phyloP scores from a whole-genome alignment of 2,329 filamentous ascomycete species.

The Fulvia fulva region DNA sequence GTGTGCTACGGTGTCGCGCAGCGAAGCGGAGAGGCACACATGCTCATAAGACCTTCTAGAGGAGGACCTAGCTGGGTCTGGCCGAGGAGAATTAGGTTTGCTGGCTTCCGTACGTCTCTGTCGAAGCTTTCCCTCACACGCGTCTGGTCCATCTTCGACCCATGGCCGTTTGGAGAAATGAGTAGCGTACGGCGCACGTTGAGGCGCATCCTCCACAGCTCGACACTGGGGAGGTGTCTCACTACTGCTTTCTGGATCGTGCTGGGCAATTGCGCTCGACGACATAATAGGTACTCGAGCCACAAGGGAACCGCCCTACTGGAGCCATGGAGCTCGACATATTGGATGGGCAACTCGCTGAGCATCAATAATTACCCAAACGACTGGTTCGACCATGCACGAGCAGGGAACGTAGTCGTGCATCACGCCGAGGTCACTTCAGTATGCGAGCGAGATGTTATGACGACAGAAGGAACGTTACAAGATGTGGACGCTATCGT shows the following conservation, averaged over 20 bases:
- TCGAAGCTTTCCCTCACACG: conserved; percentile 64
- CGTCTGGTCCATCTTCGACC: conserved; percentile 66
- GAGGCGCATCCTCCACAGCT: conserved; percentile 54
- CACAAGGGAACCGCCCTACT: conserved; percentile 1
- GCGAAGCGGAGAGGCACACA: conserved; percentile 48
- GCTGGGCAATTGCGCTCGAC: conserved; percentile 35
- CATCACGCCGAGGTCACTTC: conserved; percentile 6
- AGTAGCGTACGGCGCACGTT: conserved; percentile 52
- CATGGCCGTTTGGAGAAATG: conserved; percentile 63
- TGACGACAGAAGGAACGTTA: not conserved
- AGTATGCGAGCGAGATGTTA: not conserved
- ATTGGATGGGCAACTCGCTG: conserved; percentile 7
- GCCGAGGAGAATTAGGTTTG: conserved; percentile 58
- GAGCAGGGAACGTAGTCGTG: not conserved
- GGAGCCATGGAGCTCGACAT: conserved; percentile 2
- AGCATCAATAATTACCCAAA: conserved; percentile 7
- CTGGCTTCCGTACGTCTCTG: conserved; percentile 55
- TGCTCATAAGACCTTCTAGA: conserved; percentile 54
- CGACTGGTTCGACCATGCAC: conserved; percentile 20
- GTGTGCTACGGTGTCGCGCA: conserved; percentile 54
- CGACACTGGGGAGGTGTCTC: conserved; percentile 51
- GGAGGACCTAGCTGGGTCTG: conserved; percentile 57
- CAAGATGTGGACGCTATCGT: conserved; percentile 2
- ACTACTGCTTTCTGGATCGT: conserved; percentile 53
- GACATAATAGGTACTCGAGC: not conserved